Evolutionary conservation across 345 rosid species (phyloP), one percentile per base, ranked within the genome.

Genomic region (Hibiscus trionum): DNA sequence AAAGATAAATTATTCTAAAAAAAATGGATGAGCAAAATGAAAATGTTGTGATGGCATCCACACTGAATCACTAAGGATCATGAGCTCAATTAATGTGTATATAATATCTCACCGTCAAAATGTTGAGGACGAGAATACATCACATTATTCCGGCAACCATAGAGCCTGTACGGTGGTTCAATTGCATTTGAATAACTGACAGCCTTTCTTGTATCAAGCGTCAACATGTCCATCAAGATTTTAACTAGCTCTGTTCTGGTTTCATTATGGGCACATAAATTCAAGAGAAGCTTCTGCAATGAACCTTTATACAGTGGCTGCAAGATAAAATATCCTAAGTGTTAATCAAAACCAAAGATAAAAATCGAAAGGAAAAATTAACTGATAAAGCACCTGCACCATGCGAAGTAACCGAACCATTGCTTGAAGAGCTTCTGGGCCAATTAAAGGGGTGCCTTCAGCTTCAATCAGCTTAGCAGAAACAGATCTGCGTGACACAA

Each of bases 221-320:
- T 86, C 82, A 94, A 85, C 93, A 94, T 88, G 70, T 86, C 95
- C 91, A 91, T 88, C 82, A 94, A 81, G 71, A 88, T 87, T 73
- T 84, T 88, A 65, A 91, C 93, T 72, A 94, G 75, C 76, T 86
- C 79, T 56, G 82, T 80, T 31, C 98, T 86, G 57, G 98, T 90
- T 72, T 88, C 96, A 16, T 86, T 80, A 79, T 94, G 97, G 66
- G 96, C 87, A 86, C 98, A 91, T 77, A 94, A 77, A 81, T 94
- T 91, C 83, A 94, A 79, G 59, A 94, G 84, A 78, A 94, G 98
- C 85, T 91, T 88, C 85, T 91, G 98, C 73, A 91, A 80, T 61
- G 93, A 80, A 69, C 97, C 98, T 85, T 90, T 94, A 75, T 90
- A 91, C 17, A 94, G 83, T 49, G 98, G 98, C 98, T 94, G 90